Percentiles rank a stretch among this genome's conserved stretches.
Conservation (phyloP, 805 yeast species). For the Lipomyces sp. region DNA sequence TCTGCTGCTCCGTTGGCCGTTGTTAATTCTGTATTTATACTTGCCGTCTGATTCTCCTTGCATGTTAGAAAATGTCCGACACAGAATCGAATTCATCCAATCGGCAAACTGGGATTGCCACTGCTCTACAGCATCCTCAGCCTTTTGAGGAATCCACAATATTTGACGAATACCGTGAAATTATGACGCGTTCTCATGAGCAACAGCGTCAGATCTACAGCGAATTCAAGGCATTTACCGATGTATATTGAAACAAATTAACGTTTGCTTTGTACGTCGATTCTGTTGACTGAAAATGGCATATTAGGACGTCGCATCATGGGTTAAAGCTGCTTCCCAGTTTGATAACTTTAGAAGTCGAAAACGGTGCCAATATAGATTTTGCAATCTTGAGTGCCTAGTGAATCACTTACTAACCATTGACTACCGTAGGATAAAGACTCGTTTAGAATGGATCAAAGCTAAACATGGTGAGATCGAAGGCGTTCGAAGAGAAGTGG, state of each 20-base stretch:
- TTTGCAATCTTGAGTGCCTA: neutral
- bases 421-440: slow-evolving; percentile 18
- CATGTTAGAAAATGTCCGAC: neutral
- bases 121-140: neutral
- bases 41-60: no score
- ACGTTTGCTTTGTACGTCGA: neutral
- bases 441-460: slow-evolving; percentile 23
- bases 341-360: slow-evolving; percentile 28
- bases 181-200: slow-evolving; percentile 23
- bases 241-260: slow-evolving; percentile 1
- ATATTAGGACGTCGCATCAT: slow-evolving; percentile 18
- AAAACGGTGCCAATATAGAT: slow-evolving; percentile 19
- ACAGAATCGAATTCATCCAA: neutral
- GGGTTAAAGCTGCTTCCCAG: slow-evolving; percentile 25
- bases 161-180: slow-evolving; percentile 20
- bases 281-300: neutral
- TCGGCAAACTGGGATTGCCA: neutral
- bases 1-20: no score
- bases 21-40: no score
- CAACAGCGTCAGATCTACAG: slow-evolving; percentile 22
- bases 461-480: slow-evolving; percentile 24
- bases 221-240: slow-evolving; percentile 25
- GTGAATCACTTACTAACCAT: neutral
- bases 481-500: slow-evolving; percentile 20
- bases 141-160: slow-evolving; percentile 17